Percentiles rank a stretch among this genome's conserved stretches.
Conservation (phyloP, 257 asterid species). For the Echites panduratus region DNA sequence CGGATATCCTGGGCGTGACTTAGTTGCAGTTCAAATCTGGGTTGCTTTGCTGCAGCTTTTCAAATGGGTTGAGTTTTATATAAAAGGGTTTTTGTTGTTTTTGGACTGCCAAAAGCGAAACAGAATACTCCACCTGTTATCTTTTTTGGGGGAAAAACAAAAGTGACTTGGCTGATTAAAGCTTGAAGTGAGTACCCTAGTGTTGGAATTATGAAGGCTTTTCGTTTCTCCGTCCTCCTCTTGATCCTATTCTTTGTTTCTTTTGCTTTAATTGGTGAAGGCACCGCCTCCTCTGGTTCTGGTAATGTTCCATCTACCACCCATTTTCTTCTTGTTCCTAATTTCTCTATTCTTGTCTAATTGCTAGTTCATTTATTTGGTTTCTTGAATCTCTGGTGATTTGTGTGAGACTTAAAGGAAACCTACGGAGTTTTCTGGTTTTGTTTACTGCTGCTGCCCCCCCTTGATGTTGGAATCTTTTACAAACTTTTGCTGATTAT, state of each 20-base stretch:
- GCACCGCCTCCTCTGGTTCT: constrained; percentile 20
- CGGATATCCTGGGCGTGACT: constrained; percentile 32
- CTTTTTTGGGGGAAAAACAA: neutral
- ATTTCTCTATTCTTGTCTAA: no score
- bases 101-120: neutral
- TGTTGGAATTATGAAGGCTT: constrained; percentile 40
- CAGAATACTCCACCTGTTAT: neutral
- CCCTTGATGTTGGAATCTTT: neutral
- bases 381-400: neutral
- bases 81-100: constrained; percentile 10
- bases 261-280: constrained; percentile 27
- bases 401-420: neutral
- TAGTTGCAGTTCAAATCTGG: constrained; percentile 6
- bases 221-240: constrained; percentile 39
- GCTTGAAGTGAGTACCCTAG: neutral
- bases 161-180: neutral
- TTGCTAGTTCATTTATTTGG: neutral
- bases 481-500: neutral
- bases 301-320: constrained; percentile 20
- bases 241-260: constrained; percentile 29
- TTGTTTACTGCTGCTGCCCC: neutral
- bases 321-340: neutral
- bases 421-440: neutral
- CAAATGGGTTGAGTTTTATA: constrained; percentile 27
- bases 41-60: constrained; percentile 3